Conservation (phyloP, 768 basidiomycete species). For the Sutorius australiensis region DNA sequence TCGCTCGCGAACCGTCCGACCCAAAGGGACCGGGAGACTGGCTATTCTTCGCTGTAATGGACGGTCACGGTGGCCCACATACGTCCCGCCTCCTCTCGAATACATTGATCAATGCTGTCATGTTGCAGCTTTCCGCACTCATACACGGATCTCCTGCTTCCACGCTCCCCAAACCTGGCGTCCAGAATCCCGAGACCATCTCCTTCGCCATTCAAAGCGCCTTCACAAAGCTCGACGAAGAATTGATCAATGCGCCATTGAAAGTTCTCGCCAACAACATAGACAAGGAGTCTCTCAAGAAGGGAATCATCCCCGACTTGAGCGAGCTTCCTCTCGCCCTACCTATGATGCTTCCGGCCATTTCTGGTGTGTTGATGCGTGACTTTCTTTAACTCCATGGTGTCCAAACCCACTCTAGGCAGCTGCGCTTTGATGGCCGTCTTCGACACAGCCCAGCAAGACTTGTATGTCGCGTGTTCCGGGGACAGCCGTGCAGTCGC, state of each 20-base stretch:
- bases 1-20: slow-evolving; percentile 60
- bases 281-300: slow-evolving; percentile 47
- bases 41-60: slow-evolving; percentile 86
- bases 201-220: slow-evolving; percentile 69
- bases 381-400: background rate
- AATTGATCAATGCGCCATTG: slow-evolving; percentile 76
- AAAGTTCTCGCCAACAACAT: slow-evolving; percentile 61
- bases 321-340: slow-evolving; percentile 68
- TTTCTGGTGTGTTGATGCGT: slow-evolving; percentile 52
- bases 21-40: slow-evolving; percentile 63
- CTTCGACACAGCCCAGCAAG: slow-evolving; percentile 77
- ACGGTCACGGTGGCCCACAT: slow-evolving; percentile 81
- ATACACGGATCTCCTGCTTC: slow-evolving; percentile 34
- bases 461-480: slow-evolving; percentile 86
- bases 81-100: slow-evolving; percentile 84
- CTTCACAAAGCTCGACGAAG: slow-evolving; percentile 79
- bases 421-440: slow-evolving; percentile 89
- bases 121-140: slow-evolving; percentile 65
- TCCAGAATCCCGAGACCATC: slow-evolving; percentile 49
- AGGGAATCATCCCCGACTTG: slow-evolving; percentile 56
- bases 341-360: slow-evolving; percentile 74
- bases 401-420: slow-evolving; percentile 41
- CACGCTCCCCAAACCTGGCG: slow-evolving; percentile 34
- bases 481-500: slow-evolving; percentile 97
- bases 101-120: slow-evolving; percentile 79